Conservation (phyloP, 2,329 filamentous ascomycete genomes). For the Xylariaceae sp. region DNA sequence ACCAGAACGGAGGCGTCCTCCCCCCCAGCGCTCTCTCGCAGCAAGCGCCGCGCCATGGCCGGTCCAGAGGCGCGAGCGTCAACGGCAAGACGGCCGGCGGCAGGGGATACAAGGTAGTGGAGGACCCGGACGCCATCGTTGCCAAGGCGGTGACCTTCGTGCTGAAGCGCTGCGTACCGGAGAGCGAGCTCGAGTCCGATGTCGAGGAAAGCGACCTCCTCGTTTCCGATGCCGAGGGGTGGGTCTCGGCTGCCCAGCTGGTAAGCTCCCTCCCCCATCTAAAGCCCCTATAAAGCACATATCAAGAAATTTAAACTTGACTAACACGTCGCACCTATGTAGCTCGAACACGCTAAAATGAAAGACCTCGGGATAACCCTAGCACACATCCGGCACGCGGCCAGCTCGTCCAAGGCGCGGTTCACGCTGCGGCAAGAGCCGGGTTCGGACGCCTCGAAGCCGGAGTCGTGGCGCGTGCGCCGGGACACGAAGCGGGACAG, state of each 20-base stretch:
- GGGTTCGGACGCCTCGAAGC: conserved; percentile 27
- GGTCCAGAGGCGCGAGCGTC: conserved; percentile 44
- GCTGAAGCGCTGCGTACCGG: conserved; percentile 43
- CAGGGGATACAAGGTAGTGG: conserved; percentile 45
- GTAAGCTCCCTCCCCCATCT: conserved; percentile 34
- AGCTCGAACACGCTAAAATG: conserved; percentile 43
- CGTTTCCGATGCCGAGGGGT: conserved; percentile 44
- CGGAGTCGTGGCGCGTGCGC: conserved; percentile 42
- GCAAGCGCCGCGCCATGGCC: conserved; percentile 41
- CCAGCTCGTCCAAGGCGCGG: conserved; percentile 42
- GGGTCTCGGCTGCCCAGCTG: conserved; percentile 44
- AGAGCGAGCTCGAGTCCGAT: conserved; percentile 40
- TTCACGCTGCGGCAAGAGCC: conserved; percentile 38
- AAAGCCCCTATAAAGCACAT: not conserved
- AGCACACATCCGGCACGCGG: conserved; percentile 40
- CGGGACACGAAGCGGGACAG: conserved; percentile 36
- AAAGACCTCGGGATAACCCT: conserved; percentile 40
- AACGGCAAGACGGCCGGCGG: conserved; percentile 41
- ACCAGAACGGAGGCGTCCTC: conserved; percentile 41
- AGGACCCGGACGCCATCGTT: conserved; percentile 44
- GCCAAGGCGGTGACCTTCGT: conserved; percentile 47
- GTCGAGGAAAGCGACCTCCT: conserved; percentile 36
- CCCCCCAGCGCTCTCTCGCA: conserved; percentile 41
- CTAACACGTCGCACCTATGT: conserved; percentile 7
- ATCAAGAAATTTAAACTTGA: not conserved